Percentiles rank a stretch among this genome's conserved stretches.
Evolutionary conservation across 805 yeast genomes (phyloP).

Genomic region (Candida ortonii): DNA sequence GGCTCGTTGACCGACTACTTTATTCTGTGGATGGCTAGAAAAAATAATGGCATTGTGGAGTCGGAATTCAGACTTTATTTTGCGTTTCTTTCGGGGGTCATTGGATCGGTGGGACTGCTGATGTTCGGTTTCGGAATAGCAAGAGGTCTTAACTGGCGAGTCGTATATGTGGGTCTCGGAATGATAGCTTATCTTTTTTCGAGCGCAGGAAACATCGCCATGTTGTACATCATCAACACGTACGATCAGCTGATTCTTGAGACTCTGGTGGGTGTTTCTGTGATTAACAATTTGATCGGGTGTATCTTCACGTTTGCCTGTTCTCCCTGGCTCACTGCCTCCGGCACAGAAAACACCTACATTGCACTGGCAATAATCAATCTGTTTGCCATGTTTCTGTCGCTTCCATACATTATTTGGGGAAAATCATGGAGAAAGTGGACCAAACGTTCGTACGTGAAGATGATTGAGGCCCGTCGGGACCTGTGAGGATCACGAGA

Average conservation of each 20-base stretch:
- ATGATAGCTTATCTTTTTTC: slow-evolving; percentile 67
- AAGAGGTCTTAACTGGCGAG: slow-evolving; percentile 48
- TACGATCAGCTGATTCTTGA: slow-evolving; percentile 66
- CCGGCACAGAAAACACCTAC: slow-evolving; percentile 59
- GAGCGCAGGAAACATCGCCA: slow-evolving; percentile 64
- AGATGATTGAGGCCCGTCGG: slow-evolving; percentile 44
- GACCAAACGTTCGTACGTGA: slow-evolving; percentile 51
- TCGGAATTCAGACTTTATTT: slow-evolving; percentile 64
- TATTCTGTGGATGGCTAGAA: slow-evolving; percentile 62
- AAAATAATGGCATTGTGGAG: slow-evolving; percentile 57
- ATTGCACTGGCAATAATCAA: slow-evolving; percentile 60
- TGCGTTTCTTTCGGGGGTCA: slow-evolving; percentile 52
- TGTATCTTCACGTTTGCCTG: slow-evolving; percentile 67
- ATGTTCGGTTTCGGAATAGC: slow-evolving; percentile 67
- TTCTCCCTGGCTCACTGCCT: slow-evolving; percentile 55
- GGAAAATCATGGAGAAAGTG: slow-evolving; percentile 57
- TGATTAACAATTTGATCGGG: slow-evolving; percentile 61
- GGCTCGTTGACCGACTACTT: slow-evolving; percentile 63
- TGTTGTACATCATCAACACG: slow-evolving; percentile 63
- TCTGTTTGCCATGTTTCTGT: slow-evolving; percentile 49
- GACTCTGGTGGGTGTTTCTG: slow-evolving; percentile 62
- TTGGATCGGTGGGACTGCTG: slow-evolving; percentile 58
- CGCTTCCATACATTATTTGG: slow-evolving; percentile 54
- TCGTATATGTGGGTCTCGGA: slow-evolving; percentile 58
- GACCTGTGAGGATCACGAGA: not conserved